Base-by-base conservation (phyloP, 2,329 filamentous ascomycete species). In the Colletotrichum orchidophilum region DNA sequence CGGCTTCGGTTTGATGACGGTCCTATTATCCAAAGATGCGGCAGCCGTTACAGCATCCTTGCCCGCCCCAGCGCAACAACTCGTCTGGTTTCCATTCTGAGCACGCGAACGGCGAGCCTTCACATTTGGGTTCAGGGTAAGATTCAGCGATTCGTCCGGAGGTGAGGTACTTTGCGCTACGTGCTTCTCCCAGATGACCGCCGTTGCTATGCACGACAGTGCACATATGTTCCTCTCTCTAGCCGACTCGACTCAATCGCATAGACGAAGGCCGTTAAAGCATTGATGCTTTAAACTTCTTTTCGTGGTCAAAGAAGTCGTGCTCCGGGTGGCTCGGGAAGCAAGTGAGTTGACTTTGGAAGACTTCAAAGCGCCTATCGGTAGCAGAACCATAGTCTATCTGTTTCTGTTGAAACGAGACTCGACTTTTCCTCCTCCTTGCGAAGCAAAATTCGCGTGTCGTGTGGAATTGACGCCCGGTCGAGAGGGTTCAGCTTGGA, bases 251-350 rank as follows among this genome's bases (percentile, higher is more conserved):
- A 15, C 18, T 12, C 9, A 54, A 63, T 39, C 49, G 60, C 49
- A 63, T 63, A 52, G 46, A 62, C 46, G 4, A 26, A 21, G 50
- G 59, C 26, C 27, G 29, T 62, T 52, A 24, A 27, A 62, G 59
- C 59, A 62, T 62, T 21, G 50, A 35, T n/a, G 26, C 59, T 52
- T 62, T 62, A 52, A 8, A 62, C 46, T 62, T 62, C 29, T 31
- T n/a, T 24, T 7, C 29, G 29, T 31, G n/a, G 21, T 52, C 12
- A 9, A 27, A 24, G 13, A 6, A 5, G 15, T 59, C n/a, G 62
- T 24, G 46, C 46, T 66, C 26, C 66, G 66, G 66, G 66, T 52
- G 61, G 46, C 61, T 64, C 61, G 66, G 66, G 12, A 52, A 53
- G 61, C 24, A 52, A 46, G 9, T 52, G 46, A 62, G 27, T 26